Base-by-base conservation (phyloP, 176 grass and related monocot genomes). In the Juncus inflexus region DNA sequence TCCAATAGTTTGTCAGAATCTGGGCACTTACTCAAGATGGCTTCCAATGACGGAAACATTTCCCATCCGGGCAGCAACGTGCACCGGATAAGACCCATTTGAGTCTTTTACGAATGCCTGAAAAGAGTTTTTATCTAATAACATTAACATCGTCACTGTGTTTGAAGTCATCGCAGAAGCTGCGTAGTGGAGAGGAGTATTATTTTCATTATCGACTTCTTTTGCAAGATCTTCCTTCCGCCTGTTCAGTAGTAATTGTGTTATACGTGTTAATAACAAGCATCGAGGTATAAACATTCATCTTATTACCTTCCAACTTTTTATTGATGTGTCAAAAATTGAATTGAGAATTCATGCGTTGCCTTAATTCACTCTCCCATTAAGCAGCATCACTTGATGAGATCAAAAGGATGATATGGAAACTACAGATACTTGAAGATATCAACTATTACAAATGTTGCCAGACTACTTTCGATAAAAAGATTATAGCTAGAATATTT, bases 161-260 rank as follows among this genome's bases (percentile, higher is more conserved):
- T 35, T 11, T 2, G 55, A 36, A 12, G 8, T 71, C 40, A 56
- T 7, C 28, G 13, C 3, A 9, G 15, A 4, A 15, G 16, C 50
- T 40, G 38, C 19, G 57, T 71, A 71, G 15, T 71, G 50, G 10
- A 71, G 67, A 42, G 67, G 47, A 71, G 67, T 71, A 2, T 10
- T 71, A 0, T 19, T 3, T 40, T n/a, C 12, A 1, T 40, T 7
- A 40, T 55, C 16, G 12, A 58, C 49, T 5, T 15, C n/a, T 4
- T 35, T 71, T 71, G 51, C 14, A 56, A 58, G 42, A 35, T 6
- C n/a, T 38, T 3, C 1, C 2, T 37, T 41, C 67, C 65, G 36
- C 50, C 43, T 1, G 6, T 47, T 5, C 9, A 47, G 43, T 6
- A 47, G 9, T 47, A 6, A 0, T 6, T 0, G 4, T 5, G 43